Percentiles rank a stretch among this genome's conserved stretches.
Conservation (phyloP, 2,329 filamentous ascomycete species). For the Colletotrichum musicola region DNA sequence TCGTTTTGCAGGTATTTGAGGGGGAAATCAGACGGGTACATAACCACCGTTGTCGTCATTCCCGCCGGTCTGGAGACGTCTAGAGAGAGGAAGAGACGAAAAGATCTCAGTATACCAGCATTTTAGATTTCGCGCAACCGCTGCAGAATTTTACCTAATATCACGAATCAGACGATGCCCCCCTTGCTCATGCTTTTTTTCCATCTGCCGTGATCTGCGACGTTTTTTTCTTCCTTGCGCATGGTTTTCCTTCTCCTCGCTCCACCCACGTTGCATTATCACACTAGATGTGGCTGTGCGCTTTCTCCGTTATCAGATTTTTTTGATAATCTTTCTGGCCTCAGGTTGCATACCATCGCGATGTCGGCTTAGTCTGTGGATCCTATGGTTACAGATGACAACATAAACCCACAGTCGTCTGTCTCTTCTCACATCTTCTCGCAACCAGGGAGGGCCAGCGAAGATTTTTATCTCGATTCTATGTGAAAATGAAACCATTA, state of each 20-base stretch:
- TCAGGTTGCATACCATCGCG: constrained; percentile 6
- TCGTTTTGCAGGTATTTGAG: constrained; percentile 6
- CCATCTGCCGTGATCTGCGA: constrained; percentile 21
- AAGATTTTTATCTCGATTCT: neutral
- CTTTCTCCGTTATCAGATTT: constrained; percentile 16
- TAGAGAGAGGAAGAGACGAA: neutral
- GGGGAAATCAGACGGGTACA: constrained; percentile 15
- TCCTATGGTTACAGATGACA: neutral
- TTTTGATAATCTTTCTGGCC: constrained; percentile 8
- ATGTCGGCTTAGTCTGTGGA: constrained; percentile 20
- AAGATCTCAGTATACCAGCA: constrained; percentile 31
- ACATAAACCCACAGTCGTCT: no score
- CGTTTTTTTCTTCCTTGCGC: constrained; percentile 4
- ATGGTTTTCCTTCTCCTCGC: neutral
- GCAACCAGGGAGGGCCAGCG: neutral
- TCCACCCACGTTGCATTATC: constrained; percentile 11
- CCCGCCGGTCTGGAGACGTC: neutral
- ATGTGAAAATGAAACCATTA: constrained; percentile 25
- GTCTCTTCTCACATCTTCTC: neutral
- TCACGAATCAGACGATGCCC: constrained; percentile 32
- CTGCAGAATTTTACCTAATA: constrained; percentile 38
- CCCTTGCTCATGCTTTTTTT: constrained; percentile 2
- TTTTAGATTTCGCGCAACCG: constrained; percentile 35
- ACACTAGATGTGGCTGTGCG: constrained; percentile 10
- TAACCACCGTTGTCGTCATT: neutral